Evolutionary conservation across 768 basidiomycete species (phyloP).

Genomic region (Rhizopogon roseolus): DNA sequence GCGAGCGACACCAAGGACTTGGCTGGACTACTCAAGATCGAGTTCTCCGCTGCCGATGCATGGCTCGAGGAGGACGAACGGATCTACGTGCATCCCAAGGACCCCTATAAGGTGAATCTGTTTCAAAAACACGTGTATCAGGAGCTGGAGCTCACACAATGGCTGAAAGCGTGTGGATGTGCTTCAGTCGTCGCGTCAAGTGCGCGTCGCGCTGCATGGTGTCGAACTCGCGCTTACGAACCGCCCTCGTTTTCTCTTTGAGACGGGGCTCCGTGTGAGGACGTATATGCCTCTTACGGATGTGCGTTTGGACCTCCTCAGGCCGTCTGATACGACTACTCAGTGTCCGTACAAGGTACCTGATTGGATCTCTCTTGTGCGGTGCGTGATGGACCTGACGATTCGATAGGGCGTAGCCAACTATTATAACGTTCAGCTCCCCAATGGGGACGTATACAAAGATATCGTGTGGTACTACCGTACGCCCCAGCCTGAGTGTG

Average conservation of each 20-base stretch:
- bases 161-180: conserved; percentile 52
- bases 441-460: conserved; percentile 37
- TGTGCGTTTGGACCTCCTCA: conserved; percentile 45
- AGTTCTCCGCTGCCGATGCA: conserved; percentile 46
- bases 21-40: conserved; percentile 43
- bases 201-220: conserved; percentile 58
- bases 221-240: conserved; percentile 57
- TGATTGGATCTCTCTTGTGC: background rate
- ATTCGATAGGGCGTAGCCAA: conserved; percentile 48
- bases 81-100: conserved; percentile 57
- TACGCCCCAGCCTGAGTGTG: conserved; percentile 45
- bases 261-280: conserved; percentile 51
- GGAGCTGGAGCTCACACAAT: too few relatives aligned
- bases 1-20: conserved; percentile 30
- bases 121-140: background rate
- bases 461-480: conserved; percentile 66
- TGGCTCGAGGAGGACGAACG: conserved; percentile 72
- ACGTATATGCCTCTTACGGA: conserved; percentile 61
- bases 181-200: conserved; percentile 53
- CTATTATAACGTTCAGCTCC: conserved; percentile 48
- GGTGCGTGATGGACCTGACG: background rate
- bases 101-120: conserved; percentile 58
- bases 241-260: conserved; percentile 50
- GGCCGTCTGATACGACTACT: conserved; percentile 40
- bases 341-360: conserved; percentile 63